phyloP scores from a whole-genome alignment of 176 grass and related monocot genomes.

The Alloteropsis semialata region DNA sequence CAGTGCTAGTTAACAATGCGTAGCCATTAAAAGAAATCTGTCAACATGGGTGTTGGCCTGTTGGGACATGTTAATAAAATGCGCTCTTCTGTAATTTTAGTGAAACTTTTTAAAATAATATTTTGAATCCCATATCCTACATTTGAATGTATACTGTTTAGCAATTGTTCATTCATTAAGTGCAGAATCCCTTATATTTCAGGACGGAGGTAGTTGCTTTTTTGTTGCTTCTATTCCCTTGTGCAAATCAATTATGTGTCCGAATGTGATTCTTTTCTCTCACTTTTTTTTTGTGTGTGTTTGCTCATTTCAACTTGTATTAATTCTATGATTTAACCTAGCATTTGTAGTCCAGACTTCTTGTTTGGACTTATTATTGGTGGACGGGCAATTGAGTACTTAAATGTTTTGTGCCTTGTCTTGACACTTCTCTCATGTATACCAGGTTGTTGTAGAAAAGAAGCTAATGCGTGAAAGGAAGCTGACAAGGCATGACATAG shows the following conservation, averaged over 20 bases:
- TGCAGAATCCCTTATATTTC: background rate
- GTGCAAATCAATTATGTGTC: constrained; percentile 2
- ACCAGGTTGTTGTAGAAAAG: constrained; percentile 85
- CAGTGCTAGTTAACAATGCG: background rate
- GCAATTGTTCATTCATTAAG: background rate
- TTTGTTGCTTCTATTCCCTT: background rate
- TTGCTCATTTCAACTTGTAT: constrained; percentile 1
- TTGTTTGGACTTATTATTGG: background rate
- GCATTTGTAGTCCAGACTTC: constrained; percentile 20
- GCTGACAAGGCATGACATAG: constrained; percentile 70
- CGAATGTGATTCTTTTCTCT: constrained; percentile 15
- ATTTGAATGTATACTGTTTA: constrained; percentile 13
- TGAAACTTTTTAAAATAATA: background rate
- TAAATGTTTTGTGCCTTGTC: background rate
- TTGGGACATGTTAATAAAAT: constrained; percentile 2
- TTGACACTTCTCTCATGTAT: constrained; percentile 25
- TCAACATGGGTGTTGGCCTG: background rate
- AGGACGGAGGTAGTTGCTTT: too few species aligned
- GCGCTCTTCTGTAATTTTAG: background rate
- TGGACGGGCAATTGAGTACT: background rate
- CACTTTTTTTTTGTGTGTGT: constrained; percentile 2
- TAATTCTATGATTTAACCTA: background rate
- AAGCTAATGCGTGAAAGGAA: constrained; percentile 81
- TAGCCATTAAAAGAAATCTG: background rate
- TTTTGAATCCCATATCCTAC: background rate